Conservation (phyloP, 257 asterid species). For the Solanum tarijense region DNA sequence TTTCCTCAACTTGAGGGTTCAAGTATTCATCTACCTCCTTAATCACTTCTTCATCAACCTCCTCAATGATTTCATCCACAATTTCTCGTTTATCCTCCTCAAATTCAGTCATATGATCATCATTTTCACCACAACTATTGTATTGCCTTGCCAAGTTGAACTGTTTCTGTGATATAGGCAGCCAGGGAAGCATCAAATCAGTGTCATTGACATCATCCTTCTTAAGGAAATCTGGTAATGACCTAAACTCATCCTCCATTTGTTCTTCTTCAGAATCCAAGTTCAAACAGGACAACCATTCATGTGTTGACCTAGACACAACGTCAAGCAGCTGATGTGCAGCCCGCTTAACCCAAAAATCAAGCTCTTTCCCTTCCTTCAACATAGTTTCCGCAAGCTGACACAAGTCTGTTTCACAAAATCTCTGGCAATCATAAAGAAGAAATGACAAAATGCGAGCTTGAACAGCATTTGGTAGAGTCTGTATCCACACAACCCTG, state of each 20-base stretch:
- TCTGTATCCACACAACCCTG: slow-evolving; percentile 61
- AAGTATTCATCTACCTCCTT: slow-evolving; percentile 14
- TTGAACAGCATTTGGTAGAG: slow-evolving; percentile 52
- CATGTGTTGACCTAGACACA: slow-evolving; percentile 37
- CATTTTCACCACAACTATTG: slow-evolving; percentile 18
- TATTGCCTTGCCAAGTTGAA: slow-evolving; percentile 11
- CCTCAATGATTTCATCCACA: slow-evolving; percentile 29
- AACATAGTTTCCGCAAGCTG: slow-evolving; percentile 38
- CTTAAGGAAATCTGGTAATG: slow-evolving; percentile 50
- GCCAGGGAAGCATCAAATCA: slow-evolving; percentile 53
- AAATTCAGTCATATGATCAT: slow-evolving; percentile 4
- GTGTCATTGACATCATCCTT: slow-evolving; percentile 24
- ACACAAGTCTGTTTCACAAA: slow-evolving; percentile 35
- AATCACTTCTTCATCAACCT: slow-evolving; percentile 11
- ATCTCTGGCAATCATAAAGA: slow-evolving; percentile 38
- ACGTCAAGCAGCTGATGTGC: slow-evolving; percentile 60
- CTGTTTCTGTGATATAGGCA: slow-evolving; percentile 40
- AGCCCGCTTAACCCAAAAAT: slow-evolving; percentile 71
- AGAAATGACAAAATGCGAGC: slow-evolving; percentile 55
- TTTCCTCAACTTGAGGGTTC: slow-evolving; percentile 24
- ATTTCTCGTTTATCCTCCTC: slow-evolving; percentile 18
- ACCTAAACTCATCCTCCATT: slow-evolving; percentile 34
- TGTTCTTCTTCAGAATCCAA: slow-evolving; percentile 53
- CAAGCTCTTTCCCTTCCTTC: slow-evolving; percentile 26
- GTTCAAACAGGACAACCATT: slow-evolving; percentile 44